Conservation (phyloP, 169 alveolate species). For the Eimeria falciformis region DNA sequence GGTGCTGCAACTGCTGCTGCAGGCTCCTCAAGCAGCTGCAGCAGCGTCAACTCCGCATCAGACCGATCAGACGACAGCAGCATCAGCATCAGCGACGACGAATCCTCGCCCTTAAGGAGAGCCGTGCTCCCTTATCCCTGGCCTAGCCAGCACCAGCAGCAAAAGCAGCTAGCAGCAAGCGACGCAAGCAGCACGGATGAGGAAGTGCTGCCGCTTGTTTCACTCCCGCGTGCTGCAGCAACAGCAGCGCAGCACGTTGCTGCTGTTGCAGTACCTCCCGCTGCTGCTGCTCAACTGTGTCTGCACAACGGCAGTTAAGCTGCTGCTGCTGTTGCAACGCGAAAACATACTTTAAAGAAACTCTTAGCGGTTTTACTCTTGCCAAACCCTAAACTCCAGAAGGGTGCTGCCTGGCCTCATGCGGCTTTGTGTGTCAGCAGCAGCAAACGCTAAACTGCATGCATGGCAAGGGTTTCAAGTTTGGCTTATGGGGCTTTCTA, state of each 20-base stretch:
- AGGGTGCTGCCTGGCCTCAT: too few species aligned
- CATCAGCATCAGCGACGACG: conserved; percentile 13
- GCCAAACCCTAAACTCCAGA: neutral
- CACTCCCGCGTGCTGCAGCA: neutral
- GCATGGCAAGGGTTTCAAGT: too few species aligned
- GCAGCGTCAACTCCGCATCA: neutral
- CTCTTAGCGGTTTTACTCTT: neutral
- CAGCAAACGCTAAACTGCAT: too few species aligned
- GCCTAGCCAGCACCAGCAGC: neutral
- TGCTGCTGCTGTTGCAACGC: conserved; percentile 14
- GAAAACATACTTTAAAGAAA: neutral
- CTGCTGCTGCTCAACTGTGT: neutral
- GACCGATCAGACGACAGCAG: neutral
- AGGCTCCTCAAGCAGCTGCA: neutral
- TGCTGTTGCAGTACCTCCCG: neutral
- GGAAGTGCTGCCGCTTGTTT: neutral
- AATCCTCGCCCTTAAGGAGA: neutral
- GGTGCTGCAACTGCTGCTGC: neutral
- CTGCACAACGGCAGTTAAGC: neutral
- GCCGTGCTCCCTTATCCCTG: conserved; percentile 4
- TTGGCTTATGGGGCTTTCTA: too few species aligned
- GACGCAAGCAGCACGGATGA: neutral
- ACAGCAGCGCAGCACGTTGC: conserved; percentile 31
- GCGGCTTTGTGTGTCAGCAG: too few species aligned
- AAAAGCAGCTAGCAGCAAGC: neutral